phyloP scores from a whole-genome alignment of 352 stramenopile species.

The Aphanomyces cochlioides region DNA sequence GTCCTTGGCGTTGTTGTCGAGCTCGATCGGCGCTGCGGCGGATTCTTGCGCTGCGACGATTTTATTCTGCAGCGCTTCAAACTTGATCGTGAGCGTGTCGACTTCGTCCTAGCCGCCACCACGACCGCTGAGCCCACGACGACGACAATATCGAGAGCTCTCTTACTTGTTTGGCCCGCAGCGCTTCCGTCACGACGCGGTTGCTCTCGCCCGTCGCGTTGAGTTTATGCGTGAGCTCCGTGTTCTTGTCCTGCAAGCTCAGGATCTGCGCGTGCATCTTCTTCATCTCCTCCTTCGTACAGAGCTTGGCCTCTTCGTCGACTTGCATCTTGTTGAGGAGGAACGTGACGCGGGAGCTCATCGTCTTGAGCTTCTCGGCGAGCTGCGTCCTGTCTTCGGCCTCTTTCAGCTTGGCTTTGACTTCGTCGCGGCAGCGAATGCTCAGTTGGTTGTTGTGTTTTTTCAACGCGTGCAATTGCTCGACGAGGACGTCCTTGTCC shows the following conservation, averaged over 20 bases:
- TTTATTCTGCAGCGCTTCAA: constrained; percentile 76
- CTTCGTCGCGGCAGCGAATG: constrained; percentile 88
- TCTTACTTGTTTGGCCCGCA: constrained; percentile 52
- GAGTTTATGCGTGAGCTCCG: constrained; percentile 88
- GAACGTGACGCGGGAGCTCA: constrained; percentile 91
- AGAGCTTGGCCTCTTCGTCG: constrained; percentile 92
- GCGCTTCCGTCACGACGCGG: constrained; percentile 88
- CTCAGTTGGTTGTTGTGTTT: constrained; percentile 93
- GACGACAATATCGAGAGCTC: neutral
- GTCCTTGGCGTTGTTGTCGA: constrained; percentile 34
- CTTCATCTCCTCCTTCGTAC: constrained; percentile 91
- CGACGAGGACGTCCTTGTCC: constrained; percentile 91
- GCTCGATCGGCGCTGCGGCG: constrained; percentile 40
- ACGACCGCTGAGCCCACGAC: neutral
- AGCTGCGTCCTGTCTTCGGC: constrained; percentile 89
- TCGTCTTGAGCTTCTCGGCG: constrained; percentile 91
- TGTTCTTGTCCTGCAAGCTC: constrained; percentile 80
- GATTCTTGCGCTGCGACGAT: constrained; percentile 35
- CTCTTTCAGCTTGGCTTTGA: constrained; percentile 91
- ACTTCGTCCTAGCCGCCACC: constrained; percentile 77
- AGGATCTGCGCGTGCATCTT: constrained; percentile 91
- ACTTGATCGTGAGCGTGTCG: constrained; percentile 76
- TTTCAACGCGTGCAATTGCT: constrained; percentile 93
- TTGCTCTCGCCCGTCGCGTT: constrained; percentile 89
- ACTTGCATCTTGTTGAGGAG: constrained; percentile 96